These are phyloP conservation scores for Ceratocystis eucalypticola DNA, from an alignment of 2,329 filamentous ascomycete genomes.

Conservation along the genomic window DNA sequence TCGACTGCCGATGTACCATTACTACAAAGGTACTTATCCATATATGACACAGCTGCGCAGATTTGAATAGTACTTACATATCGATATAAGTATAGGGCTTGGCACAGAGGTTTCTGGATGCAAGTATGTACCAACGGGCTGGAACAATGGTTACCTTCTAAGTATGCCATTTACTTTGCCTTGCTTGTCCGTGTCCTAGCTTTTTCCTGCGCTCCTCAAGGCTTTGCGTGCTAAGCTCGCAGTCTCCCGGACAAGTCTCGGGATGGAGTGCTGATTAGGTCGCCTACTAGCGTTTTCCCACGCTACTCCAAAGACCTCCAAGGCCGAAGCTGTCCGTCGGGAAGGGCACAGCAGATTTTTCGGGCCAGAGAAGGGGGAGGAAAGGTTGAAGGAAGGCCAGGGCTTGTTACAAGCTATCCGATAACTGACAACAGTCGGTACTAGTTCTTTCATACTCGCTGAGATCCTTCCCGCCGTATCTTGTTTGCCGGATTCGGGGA, in stretches of 20 bases:
- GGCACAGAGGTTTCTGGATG: neutral
- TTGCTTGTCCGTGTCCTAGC: neutral
- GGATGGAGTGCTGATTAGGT: neutral
- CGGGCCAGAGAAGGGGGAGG: neutral
- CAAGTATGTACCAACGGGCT: neutral
- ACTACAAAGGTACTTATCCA: neutral
- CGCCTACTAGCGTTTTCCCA: neutral
- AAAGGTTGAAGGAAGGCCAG: neutral
- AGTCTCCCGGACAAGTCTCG: neutral
- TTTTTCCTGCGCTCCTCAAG: neutral
- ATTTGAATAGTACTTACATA: neutral
- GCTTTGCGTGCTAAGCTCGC: neutral
- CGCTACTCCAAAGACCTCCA: neutral
- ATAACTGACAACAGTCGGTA: neutral
- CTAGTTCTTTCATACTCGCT: neutral
- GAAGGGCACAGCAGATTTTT: neutral
- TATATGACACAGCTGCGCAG: neutral
- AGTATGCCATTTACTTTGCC: neutral
- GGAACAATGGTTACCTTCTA: neutral
- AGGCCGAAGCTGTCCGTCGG: neutral
- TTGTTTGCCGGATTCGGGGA: conserved; percentile 1
- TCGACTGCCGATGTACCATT: neutral
- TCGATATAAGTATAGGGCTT: neutral
- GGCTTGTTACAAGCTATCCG: neutral
- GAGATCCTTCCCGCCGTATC: conserved; percentile 7